Evolutionary conservation across 768 basidiomycete genomes (phyloP).

Genomic region (Clitopilus hobsonii): DNA sequence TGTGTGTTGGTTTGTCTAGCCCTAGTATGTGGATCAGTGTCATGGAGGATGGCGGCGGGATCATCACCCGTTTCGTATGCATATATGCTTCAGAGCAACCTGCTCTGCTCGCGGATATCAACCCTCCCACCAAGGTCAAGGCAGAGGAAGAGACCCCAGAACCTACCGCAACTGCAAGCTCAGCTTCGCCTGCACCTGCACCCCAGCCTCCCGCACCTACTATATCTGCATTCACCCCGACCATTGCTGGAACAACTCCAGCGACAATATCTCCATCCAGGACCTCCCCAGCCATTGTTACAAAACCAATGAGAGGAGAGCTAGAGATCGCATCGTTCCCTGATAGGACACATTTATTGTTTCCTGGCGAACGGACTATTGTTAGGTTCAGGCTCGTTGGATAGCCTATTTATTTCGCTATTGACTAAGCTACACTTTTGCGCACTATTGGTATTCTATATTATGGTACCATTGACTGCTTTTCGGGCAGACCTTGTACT

Average conservation of each 20-base stretch:
- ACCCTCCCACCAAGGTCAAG: background rate
- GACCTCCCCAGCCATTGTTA: background rate
- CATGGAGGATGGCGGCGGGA: constrained; percentile 19
- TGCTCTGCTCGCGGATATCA: background rate
- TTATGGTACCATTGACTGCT: no score
- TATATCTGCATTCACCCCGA: background rate
- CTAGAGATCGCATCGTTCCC: constrained; percentile 48
- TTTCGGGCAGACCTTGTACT: no score
- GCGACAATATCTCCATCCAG: background rate
- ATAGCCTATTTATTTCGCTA: constrained; percentile 11
- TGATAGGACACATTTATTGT: constrained; percentile 46
- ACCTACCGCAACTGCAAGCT: no score
- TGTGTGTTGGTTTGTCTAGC: constrained; percentile 10
- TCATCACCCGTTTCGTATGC: constrained; percentile 36
- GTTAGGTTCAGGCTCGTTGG: constrained; percentile 50
- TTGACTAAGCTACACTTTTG: background rate
- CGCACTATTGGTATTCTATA: background rate
- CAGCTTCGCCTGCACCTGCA: no score
- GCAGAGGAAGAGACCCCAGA: background rate
- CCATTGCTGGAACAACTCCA: background rate
- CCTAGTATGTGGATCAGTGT: constrained; percentile 25
- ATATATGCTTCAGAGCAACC: constrained; percentile 11
- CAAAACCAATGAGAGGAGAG: constrained; percentile 47
- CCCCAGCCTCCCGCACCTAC: no score
- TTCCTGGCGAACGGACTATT: constrained; percentile 52